These are phyloP conservation scores for Solanum hybrid DNA, from an alignment of 305 asterid species.

Conservation along the genomic window DNA sequence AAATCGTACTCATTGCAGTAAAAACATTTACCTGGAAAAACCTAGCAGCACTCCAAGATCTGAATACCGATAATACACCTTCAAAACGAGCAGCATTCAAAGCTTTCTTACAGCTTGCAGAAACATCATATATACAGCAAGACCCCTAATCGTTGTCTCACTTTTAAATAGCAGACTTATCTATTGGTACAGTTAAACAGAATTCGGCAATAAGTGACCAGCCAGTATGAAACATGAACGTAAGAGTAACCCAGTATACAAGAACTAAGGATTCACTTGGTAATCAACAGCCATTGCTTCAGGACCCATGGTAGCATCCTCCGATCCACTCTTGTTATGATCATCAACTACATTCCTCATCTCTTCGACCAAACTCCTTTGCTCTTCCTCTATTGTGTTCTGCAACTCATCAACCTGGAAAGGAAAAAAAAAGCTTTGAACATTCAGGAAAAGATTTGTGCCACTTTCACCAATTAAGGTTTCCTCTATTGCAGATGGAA, in stretches of 20 bases:
- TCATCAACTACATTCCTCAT: conserved; percentile 63
- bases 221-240: not conserved
- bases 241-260: not conserved
- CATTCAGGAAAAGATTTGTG: not conserved
- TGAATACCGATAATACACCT: not conserved
- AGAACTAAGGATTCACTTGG: conserved; percentile 12
- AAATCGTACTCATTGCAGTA: not conserved
- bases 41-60: not conserved
- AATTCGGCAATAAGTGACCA: not conserved
- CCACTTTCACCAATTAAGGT: not conserved
- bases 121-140: not conserved
- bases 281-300: conserved; percentile 81
- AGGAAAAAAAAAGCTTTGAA: not conserved
- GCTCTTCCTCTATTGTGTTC: conserved; percentile 87
- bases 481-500: not conserved
- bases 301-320: conserved; percentile 45
- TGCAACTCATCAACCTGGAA: conserved; percentile 89
- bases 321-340: conserved; percentile 46
- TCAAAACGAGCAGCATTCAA: not conserved
- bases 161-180: not conserved
- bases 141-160: not conserved
- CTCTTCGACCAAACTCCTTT: conserved; percentile 75
- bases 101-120: not conserved
- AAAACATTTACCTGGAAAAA: not conserved
- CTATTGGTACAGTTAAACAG: not conserved